Percentiles rank a stretch among this genome's conserved stretches.
Evolutionary conservation across 2,329 filamentous ascomycete species (phyloP).

Genomic region (Amesomyces nigricolor): DNA sequence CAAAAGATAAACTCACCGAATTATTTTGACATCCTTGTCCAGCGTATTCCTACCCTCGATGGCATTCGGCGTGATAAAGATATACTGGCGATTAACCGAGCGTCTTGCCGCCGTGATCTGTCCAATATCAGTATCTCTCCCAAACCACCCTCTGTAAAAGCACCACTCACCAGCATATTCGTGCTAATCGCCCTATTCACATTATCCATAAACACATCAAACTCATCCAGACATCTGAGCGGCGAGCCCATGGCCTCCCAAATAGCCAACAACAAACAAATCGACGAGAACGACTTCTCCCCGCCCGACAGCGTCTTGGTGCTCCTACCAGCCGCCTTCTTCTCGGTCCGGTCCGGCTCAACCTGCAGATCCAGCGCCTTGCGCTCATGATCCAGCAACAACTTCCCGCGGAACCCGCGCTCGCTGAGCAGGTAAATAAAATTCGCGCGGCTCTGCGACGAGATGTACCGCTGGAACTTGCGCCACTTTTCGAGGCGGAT

Average conservation of each 20-base stretch:
- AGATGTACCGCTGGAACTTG: slow-evolving; percentile 77
- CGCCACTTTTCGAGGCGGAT: slow-evolving; percentile 71
- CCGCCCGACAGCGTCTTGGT: slow-evolving; percentile 92
- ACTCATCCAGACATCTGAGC: slow-evolving; percentile 91
- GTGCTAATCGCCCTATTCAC: slow-evolving; percentile 92
- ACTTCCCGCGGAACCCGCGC: slow-evolving; percentile 76
- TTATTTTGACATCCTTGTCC: slow-evolving; percentile 70
- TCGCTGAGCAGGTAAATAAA: slow-evolving; percentile 88
- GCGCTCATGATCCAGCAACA: slow-evolving; percentile 70
- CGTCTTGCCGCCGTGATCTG: slow-evolving; percentile 78
- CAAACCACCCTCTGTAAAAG: background rate
- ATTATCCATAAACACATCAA: slow-evolving; percentile 99
- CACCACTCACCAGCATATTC: slow-evolving; percentile 71
- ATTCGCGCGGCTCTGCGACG: slow-evolving; percentile 74
- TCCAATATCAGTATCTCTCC: slow-evolving; percentile 18
- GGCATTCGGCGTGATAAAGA: slow-evolving; percentile 90
- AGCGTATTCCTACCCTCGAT: slow-evolving; percentile 56
- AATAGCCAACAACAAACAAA: slow-evolving; percentile 83
- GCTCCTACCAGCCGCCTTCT: slow-evolving; percentile 64
- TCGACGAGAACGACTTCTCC: slow-evolving; percentile 96
- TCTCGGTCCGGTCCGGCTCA: slow-evolving; percentile 63
- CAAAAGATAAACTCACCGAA: slow-evolving; percentile 47
- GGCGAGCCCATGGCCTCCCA: slow-evolving; percentile 99
- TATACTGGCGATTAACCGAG: slow-evolving; percentile 86
- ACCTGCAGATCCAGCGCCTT: slow-evolving; percentile 73